phyloP scores from a whole-genome alignment of 768 basidiomycete species.

The Exsudoporus frostii region DNA sequence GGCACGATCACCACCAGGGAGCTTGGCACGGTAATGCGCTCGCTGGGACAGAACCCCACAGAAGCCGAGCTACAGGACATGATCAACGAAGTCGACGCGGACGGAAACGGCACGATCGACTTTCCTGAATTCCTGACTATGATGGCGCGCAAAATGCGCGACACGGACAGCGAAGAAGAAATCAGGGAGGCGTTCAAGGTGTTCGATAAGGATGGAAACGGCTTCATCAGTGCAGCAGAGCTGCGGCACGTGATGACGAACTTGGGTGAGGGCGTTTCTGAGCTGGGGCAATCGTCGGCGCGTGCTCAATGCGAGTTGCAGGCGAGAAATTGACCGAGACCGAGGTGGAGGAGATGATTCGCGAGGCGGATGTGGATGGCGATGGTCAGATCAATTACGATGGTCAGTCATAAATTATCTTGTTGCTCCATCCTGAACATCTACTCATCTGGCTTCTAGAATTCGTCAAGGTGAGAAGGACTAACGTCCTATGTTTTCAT shows the following conservation, averaged over 20 bases:
- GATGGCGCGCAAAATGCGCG: slow-evolving; percentile 88
- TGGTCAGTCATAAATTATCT: slow-evolving; percentile 40
- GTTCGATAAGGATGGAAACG: slow-evolving; percentile 95
- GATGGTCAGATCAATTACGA: slow-evolving; percentile 93
- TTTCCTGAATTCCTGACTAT: slow-evolving; percentile 79
- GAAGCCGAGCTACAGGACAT: slow-evolving; percentile 91
- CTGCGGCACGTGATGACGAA: slow-evolving; percentile 89
- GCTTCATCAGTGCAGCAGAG: slow-evolving; percentile 83
- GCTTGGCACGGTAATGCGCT: slow-evolving; percentile 92
- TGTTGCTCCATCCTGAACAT: not conserved
- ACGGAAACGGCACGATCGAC: slow-evolving; percentile 87
- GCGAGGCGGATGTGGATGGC: slow-evolving; percentile 92
- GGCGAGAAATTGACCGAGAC: slow-evolving; percentile 84
- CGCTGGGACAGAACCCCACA: slow-evolving; percentile 88
- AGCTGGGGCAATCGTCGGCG: not conserved
- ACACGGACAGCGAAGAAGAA: slow-evolving; percentile 91
- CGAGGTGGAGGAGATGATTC: slow-evolving; percentile 96
- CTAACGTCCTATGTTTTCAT: not conserved
- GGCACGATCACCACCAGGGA: slow-evolving; percentile 90
- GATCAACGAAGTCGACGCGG: slow-evolving; percentile 93
- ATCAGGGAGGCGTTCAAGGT: slow-evolving; percentile 96
- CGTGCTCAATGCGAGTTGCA: slow-evolving; percentile 24
- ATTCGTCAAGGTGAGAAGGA: slow-evolving; percentile 62
- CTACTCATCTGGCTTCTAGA: slow-evolving; percentile 39
- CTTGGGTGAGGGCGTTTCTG: slow-evolving; percentile 52